Evolutionary conservation across 257 asterid genomes (phyloP).

Genomic region (Datura wrightii): DNA sequence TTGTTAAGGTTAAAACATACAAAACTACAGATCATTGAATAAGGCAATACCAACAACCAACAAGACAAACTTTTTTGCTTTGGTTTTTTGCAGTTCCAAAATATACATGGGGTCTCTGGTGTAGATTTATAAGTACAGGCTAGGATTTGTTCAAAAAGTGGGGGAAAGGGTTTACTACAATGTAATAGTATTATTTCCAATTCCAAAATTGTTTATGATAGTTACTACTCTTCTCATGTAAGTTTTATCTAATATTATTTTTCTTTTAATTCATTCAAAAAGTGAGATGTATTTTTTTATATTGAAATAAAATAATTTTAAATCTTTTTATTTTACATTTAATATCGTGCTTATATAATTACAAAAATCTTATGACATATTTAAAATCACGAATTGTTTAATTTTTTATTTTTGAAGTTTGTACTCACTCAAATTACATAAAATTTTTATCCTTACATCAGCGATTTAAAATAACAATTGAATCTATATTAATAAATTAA

Average conservation of each 20-base stretch:
- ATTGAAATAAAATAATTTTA: not conserved
- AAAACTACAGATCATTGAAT: not conserved
- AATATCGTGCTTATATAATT: not conserved
- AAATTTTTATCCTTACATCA: too few relatives aligned
- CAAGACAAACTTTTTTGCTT: not conserved
- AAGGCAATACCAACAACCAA: conserved; percentile 14
- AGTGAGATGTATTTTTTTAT: not conserved
- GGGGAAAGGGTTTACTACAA: not conserved
- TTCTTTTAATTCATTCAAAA: not conserved
- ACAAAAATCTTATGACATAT: not conserved
- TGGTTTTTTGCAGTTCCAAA: not conserved
- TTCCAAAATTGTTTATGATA: not conserved
- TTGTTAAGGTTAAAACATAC: not conserved
- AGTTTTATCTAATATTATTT: not conserved
- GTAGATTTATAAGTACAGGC: not conserved
- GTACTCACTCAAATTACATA: too few relatives aligned
- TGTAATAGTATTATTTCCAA: not conserved
- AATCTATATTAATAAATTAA: too few relatives aligned
- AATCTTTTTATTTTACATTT: not conserved
- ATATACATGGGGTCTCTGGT: not conserved
- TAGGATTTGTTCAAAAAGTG: not conserved
- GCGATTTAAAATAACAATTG: too few relatives aligned
- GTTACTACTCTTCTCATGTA: not conserved
- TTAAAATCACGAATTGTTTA: not conserved
- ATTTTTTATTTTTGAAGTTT: not conserved